Base-by-base conservation (phyloP, 2,329 filamentous ascomycete genomes). In the Graphiopsis chlorocephala region DNA sequence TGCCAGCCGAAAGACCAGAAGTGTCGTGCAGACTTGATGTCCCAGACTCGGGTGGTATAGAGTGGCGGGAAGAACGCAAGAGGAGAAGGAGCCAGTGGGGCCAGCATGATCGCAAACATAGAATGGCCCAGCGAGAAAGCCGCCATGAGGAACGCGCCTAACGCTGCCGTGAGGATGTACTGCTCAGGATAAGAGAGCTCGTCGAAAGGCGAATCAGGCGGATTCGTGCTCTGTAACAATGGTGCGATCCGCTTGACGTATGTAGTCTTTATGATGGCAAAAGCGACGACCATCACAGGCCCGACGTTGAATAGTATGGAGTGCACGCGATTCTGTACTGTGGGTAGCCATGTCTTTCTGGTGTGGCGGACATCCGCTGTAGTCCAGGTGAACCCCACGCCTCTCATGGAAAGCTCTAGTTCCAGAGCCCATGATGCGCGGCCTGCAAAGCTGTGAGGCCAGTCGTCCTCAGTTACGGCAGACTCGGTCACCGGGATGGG, bases 1-100 rank as follows among this genome's bases (percentile, higher is more conserved):
- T 81, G 79, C 79, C 79, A 81, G 25, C 79, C 79, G 58, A 79
- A 80, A 7, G 76, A 77, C 79, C 79, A 80, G 69, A 81, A 81
- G 12, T 68, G 68, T 25, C 78, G 70, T 7, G 80, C 78, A 1
- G 73, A 75, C 0, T 71, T 74, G 47, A 81, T 72, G 33, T 78
- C 74, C 79, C 79, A 81, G 10, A 79, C 71, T 10, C 76, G 71
- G 0, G 72, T 78, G 4, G 78, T 79, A 66, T 81, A 81, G 0
- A 81, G 71, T n/a, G 79, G 78, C 23, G 79, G 79, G 63, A 80
- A 81, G 70, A 79, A 81, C 0, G 78, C 76, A 5, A 81, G 70
- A 2, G 79, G 78, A 50, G 74, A 73, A 2, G 79, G 79, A 7
- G 76, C 74, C 3, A 81, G 69, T 0, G 78, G 77, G 14, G 74